phyloP scores from a whole-genome alignment of 495 filamentous ascomycete genomes.

The Friedmanniomyces endolithicus region DNA sequence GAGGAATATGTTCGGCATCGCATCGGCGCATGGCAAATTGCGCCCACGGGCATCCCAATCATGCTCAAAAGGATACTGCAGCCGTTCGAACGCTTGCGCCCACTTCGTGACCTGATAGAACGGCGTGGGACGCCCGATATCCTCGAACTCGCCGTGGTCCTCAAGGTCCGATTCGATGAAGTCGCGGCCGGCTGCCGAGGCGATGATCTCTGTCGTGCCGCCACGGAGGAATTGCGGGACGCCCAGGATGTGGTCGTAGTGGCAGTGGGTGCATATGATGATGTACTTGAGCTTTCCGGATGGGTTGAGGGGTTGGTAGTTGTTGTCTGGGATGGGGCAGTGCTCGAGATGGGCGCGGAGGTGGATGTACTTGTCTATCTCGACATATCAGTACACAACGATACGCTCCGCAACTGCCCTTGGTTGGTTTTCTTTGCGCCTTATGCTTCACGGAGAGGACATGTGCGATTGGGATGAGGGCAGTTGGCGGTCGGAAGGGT shows the following conservation, averaged over 20 bases:
- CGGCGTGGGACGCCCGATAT: conserved; percentile 20
- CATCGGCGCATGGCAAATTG: background rate
- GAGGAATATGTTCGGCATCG: background rate
- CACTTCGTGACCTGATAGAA: conserved; percentile 29
- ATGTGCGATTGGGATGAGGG: background rate
- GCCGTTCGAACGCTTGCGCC: conserved; percentile 25
- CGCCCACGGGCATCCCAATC: background rate
- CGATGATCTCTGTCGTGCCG: conserved; percentile 24
- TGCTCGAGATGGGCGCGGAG: conserved; percentile 31
- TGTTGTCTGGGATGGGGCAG: conserved; percentile 25
- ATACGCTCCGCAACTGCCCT: too few species aligned
- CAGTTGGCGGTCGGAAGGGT: background rate
- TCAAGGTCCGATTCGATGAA: conserved; percentile 30
- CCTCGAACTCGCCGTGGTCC: conserved; percentile 24
- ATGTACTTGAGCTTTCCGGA: conserved; percentile 23
- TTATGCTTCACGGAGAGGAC: too few species aligned
- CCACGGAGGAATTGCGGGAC: conserved; percentile 24
- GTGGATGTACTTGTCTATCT: conserved; percentile 10
- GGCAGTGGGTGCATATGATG: conserved; percentile 34
- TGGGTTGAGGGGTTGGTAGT: conserved; percentile 26
- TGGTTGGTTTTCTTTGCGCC: too few species aligned
- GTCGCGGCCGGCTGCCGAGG: conserved; percentile 25
- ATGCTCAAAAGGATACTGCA: conserved; percentile 6
- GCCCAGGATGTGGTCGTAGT: conserved; percentile 34
- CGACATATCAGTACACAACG: background rate